These are phyloP conservation scores for Candida pseudoviswanathii DNA, from an alignment of 1,139 yeast genomes.

Conservation along the genomic window DNA sequence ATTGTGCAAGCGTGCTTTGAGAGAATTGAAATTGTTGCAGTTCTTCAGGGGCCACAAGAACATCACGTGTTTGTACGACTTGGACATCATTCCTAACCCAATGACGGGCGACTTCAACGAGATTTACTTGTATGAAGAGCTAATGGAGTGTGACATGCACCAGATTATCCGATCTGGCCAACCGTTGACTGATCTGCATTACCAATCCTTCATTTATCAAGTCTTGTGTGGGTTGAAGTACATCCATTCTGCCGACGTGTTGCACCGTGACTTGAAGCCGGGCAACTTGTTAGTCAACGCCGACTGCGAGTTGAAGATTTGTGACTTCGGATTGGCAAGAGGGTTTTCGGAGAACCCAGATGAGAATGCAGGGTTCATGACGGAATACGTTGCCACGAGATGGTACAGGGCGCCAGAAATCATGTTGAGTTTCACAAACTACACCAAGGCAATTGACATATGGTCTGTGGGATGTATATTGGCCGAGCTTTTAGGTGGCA, in stretches of 20 bases:
- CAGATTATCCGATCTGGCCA: slow-evolving; percentile 94
- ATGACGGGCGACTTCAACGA: slow-evolving; percentile 77
- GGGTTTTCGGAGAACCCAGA: slow-evolving; percentile 88
- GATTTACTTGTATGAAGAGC: slow-evolving; percentile 86
- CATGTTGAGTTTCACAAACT: slow-evolving; percentile 89
- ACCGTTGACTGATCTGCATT: slow-evolving; percentile 92
- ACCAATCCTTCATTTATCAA: slow-evolving; percentile 90
- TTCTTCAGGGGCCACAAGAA: slow-evolving; percentile 93
- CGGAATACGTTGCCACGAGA: slow-evolving; percentile 96
- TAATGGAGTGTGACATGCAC: slow-evolving; percentile 98
- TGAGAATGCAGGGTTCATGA: slow-evolving; percentile 85
- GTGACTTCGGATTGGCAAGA: slow-evolving; percentile 96
- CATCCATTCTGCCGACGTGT: slow-evolving; percentile 93
- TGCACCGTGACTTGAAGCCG: slow-evolving; percentile 93
- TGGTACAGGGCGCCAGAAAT: slow-evolving; percentile 99
- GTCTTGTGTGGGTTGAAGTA: slow-evolving; percentile 84
- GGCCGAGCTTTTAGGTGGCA: slow-evolving; percentile 90
- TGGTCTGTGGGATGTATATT: slow-evolving; percentile 98
- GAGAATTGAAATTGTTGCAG: slow-evolving; percentile 84
- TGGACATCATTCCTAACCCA: slow-evolving; percentile 85
- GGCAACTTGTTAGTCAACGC: slow-evolving; percentile 92
- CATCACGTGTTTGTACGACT: slow-evolving; percentile 89
- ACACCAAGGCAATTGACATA: slow-evolving; percentile 92
- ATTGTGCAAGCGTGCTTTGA: slow-evolving; percentile 82
- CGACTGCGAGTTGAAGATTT: slow-evolving; percentile 92